Conservation (phyloP, 2,329 filamentous ascomycete species). For the Diaporthe aspalathi region DNA sequence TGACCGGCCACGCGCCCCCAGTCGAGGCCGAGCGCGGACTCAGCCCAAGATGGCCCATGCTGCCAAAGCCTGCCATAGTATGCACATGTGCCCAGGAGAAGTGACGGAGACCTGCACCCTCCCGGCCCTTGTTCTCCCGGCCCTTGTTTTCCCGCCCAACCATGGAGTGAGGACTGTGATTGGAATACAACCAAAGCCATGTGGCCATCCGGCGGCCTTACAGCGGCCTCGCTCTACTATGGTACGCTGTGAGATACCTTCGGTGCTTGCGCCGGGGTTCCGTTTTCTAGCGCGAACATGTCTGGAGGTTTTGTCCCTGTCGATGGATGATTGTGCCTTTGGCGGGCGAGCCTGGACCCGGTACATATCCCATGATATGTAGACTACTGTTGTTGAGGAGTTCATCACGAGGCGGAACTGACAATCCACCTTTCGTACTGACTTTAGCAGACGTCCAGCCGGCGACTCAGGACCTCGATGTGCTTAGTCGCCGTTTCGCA, state of each 20-base stretch:
- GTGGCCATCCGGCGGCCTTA: too few relatives aligned
- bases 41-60: neutral
- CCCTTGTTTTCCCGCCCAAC: too few relatives aligned
- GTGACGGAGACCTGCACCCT: neutral
- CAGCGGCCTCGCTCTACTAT: neutral
- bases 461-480: neutral
- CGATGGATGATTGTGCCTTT: neutral
- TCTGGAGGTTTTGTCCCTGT: neutral
- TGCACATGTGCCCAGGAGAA: neutral
- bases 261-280: neutral
- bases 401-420: neutral
- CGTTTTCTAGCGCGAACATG: neutral
- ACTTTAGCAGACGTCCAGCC: neutral
- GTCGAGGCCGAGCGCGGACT: conserved; percentile 29
- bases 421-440: neutral
- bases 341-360: neutral
- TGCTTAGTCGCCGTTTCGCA: neutral
- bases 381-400: conserved; percentile 3
- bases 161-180: too few relatives aligned
- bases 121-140: too few relatives aligned
- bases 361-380: neutral
- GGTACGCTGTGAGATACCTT: too few relatives aligned
- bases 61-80: too few relatives aligned
- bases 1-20: conserved; percentile 16
- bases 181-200: too few relatives aligned